Percentiles rank a stretch among this genome's conserved stretches.
Conservation (phyloP, 2,329 filamentous ascomycete genomes). For the Phyllosticta ampelicida region DNA sequence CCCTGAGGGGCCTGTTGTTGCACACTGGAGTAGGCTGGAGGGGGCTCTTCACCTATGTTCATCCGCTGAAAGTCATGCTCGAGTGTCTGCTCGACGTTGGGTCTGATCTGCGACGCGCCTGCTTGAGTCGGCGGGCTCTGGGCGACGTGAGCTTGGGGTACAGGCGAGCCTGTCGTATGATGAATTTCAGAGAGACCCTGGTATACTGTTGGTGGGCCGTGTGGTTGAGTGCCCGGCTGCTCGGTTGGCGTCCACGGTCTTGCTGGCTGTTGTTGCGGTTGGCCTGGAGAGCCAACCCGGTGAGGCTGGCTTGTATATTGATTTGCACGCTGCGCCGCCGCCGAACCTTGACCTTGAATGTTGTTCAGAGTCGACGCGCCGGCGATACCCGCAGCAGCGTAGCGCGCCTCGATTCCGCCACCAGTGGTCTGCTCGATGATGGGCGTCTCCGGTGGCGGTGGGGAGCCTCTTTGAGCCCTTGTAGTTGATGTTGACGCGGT, state of each 20-base stretch:
- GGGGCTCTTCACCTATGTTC: conserved; percentile 70
- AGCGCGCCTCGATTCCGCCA: conserved; percentile 80
- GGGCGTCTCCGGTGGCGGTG: conserved; percentile 88
- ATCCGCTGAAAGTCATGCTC: conserved; percentile 80
- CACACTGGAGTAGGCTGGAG: conserved; percentile 89
- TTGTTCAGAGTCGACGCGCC: conserved; percentile 73
- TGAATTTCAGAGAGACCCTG: conserved; percentile 68
- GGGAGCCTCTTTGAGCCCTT: conserved; percentile 80
- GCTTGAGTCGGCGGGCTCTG: conserved; percentile 29
- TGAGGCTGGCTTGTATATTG: conserved; percentile 51
- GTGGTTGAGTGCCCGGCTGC: conserved; percentile 70
- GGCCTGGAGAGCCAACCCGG: conserved; percentile 35
- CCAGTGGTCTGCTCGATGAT: conserved; percentile 58
- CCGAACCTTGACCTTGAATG: conserved; percentile 64
- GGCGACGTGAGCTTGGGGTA: conserved; percentile 23
- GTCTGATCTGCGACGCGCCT: conserved; percentile 19
- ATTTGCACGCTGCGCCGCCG: conserved; percentile 68
- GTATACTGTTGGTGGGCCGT: conserved; percentile 84
- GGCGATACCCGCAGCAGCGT: conserved; percentile 83
- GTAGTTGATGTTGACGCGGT: conserved; percentile 92
- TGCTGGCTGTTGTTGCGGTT: conserved; percentile 30
- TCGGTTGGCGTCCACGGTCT: conserved; percentile 96
- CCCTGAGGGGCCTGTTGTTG: conserved; percentile 35
- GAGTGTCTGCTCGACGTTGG: conserved; percentile 47
- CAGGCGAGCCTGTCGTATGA: conserved; percentile 20